Evolutionary conservation across 331 rosid species (phyloP).

Genomic region (Pyracantha coccinea): DNA sequence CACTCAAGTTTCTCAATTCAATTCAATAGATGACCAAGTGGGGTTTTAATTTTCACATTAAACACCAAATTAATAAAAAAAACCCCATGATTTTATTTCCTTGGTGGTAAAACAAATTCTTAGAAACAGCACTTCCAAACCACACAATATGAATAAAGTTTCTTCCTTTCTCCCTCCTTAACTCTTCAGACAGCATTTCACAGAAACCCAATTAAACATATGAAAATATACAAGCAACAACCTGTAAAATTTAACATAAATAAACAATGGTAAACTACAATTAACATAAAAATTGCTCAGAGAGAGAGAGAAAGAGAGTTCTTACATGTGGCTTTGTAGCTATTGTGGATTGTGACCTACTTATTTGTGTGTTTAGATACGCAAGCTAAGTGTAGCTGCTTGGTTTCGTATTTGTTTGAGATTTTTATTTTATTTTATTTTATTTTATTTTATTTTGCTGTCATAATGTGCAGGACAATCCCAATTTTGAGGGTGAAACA

Average conservation of each 20-base stretch:
- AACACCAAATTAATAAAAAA: too few relatives aligned
- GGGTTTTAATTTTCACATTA: background rate
- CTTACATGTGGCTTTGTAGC: constrained; percentile 39
- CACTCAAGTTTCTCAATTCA: background rate
- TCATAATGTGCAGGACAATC: constrained; percentile 43
- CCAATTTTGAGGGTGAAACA: constrained; percentile 50
- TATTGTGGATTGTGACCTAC: background rate
- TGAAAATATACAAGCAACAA: background rate
- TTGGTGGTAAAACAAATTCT: background rate
- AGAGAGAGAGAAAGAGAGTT: background rate
- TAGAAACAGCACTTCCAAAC: background rate
- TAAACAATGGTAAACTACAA: background rate
- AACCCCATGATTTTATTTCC: background rate
- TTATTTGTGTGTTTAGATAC: background rate
- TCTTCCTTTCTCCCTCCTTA: background rate
- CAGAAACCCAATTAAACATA: background rate
- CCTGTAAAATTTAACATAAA: background rate
- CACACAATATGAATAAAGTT: background rate
- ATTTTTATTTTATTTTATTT: too few relatives aligned
- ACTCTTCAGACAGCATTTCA: background rate
- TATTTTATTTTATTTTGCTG: background rate
- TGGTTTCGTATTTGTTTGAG: background rate
- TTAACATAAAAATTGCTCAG: background rate
- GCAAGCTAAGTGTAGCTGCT: background rate
- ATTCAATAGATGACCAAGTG: background rate